Base-by-base conservation (phyloP, 768 basidiomycete genomes). In the Scleroderma bovista region DNA sequence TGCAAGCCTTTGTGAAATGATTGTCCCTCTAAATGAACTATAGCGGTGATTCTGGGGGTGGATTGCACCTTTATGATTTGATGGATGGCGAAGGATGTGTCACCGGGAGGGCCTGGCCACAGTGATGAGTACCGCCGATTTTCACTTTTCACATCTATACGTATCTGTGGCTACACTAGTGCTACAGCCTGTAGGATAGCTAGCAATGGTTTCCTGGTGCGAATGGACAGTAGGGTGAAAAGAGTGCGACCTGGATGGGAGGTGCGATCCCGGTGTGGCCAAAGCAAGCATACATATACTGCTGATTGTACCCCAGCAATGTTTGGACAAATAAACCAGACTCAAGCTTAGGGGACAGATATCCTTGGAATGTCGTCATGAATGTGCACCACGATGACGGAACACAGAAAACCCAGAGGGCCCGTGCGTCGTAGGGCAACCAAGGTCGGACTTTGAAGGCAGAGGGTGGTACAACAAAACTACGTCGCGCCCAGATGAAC, bases 11-110 rank as follows among this genome's bases (percentile, higher is more conserved):
- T 36, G 44, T 50, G 32, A 31, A 15, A 37, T 42, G 32, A 13
- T 20, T 17, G 8, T 17, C 17, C 22, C 31, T 32, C 45, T 22
- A 51, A 29, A 31, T 40, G 34, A 45, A 40, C 11, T 36, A 11
- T 40, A 79, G 79, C 15, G 79, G 79, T 5, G 78, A 79, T 58
- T 72, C 68, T 17, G 66, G 72, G 38, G 79, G 79, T 19, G 73
- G 72, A 33, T 65, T 80, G 45, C 70, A 69, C n/a, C 68, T 75
- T 6, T 79, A 75, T 50, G 68, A 75, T 50, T 56, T 59, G 47
- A 51, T 60, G 34, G 65, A 63, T 36, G 42, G 32, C 9, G 54
- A 59, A 12, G 64, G 60, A 8, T 24, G 29, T 44, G 51, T 19
- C n/a, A 57, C 66, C 29, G 60, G 51, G 54, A 47, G 26, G 20